phyloP scores from a whole-genome alignment of 768 basidiomycete genomes.

The Naganishia vishniacii region DNA sequence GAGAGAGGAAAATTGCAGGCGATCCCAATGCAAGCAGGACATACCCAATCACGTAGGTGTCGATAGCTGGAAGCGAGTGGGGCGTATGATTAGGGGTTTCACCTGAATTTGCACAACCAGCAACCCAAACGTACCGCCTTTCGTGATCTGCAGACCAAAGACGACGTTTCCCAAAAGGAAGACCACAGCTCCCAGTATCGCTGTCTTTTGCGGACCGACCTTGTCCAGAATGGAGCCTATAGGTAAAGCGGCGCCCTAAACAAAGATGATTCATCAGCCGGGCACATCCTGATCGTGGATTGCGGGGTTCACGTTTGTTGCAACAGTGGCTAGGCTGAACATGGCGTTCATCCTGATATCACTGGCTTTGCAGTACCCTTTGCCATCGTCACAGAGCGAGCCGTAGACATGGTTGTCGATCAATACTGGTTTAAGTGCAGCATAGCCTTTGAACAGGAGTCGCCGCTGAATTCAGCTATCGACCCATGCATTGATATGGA shows the following conservation, averaged over 20 bases:
- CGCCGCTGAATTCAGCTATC: too few species aligned
- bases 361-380: conserved; percentile 31
- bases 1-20: conserved; percentile 49
- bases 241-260: conserved; percentile 41
- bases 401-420: conserved; percentile 43
- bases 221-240: conserved; percentile 43
- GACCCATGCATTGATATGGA: too few species aligned
- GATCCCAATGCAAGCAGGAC: conserved; percentile 48
- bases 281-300: background rate
- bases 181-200: conserved; percentile 43
- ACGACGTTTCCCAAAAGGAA: conserved; percentile 46
- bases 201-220: conserved; percentile 44
- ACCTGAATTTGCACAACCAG: background rate
- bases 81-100: background rate
- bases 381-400: conserved; percentile 37
- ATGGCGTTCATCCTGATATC: conserved; percentile 46
- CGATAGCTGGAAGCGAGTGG: conserved; percentile 33
- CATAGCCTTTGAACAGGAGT: conserved; percentile 31
- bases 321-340: conserved; percentile 48
- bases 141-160: conserved; percentile 39
- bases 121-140: conserved; percentile 33
- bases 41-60: conserved; percentile 47
- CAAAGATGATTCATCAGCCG: background rate
- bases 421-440: conserved; percentile 49
- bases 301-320: conserved; percentile 42